phyloP scores from a whole-genome alignment of 2,329 filamentous ascomycete species.

The Hypoxylon sp. region DNA sequence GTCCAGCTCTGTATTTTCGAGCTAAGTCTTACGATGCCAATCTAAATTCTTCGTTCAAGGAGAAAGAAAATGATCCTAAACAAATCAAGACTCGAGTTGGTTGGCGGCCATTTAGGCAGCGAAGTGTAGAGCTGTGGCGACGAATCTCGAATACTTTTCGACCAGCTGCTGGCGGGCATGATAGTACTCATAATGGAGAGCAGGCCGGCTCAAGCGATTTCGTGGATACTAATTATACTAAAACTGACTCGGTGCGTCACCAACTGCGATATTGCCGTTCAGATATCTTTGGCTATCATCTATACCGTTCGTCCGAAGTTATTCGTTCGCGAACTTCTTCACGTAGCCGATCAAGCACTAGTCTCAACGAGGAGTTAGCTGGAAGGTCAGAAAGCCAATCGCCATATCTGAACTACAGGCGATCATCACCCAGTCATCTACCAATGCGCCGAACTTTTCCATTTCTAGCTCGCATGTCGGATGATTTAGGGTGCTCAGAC shows the following conservation, averaged over 20 bases:
- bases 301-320: conserved; percentile 40
- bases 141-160: conserved; percentile 52
- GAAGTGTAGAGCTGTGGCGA: conserved; percentile 50
- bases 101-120: conserved; percentile 49
- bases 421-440: conserved; percentile 14
- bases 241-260: conserved; percentile 15
- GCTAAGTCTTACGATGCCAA: conserved; percentile 30
- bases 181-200: conserved; percentile 28
- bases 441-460: conserved; percentile 40
- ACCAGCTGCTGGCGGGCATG: conserved; percentile 45
- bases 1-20: conserved; percentile 4
- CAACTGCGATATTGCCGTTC: conserved; percentile 32
- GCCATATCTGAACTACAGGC: conserved; percentile 17
- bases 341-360: conserved; percentile 27
- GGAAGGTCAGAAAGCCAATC: conserved; percentile 20
- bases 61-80: conserved; percentile 18
- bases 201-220: conserved; percentile 22
- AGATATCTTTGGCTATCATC: conserved; percentile 46
- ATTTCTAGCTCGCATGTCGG: conserved; percentile 39
- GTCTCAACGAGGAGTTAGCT: conserved; percentile 35
- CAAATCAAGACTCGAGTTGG: conserved; percentile 29
- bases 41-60: conserved; percentile 5
- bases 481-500: conserved; percentile 26
- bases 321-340: conserved; percentile 37
- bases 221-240: conserved; percentile 1